Evolutionary conservation across 257 asterid genomes (phyloP).

Genomic region (Prunella vulgaris): DNA sequence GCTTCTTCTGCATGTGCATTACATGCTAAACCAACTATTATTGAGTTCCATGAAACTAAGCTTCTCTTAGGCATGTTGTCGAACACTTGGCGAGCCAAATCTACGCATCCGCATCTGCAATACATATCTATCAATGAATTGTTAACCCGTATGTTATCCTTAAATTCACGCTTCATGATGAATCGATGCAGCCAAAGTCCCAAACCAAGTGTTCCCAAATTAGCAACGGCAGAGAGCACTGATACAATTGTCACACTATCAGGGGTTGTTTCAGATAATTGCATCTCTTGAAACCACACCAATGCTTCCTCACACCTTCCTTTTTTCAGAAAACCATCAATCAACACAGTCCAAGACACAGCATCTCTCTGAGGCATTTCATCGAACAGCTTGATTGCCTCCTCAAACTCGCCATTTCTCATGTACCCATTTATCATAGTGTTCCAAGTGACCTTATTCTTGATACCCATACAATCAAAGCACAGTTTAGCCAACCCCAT

Average conservation of each 20-base stretch:
- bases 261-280: slow-evolving; percentile 40
- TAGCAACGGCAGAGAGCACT: slow-evolving; percentile 63
- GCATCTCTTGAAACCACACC: slow-evolving; percentile 69
- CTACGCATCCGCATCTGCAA: slow-evolving; percentile 64
- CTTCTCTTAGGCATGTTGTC: slow-evolving; percentile 43
- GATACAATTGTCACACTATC: slow-evolving; percentile 61
- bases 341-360: slow-evolving; percentile 71
- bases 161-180: slow-evolving; percentile 26
- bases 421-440: slow-evolving; percentile 60
- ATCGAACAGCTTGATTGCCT: slow-evolving; percentile 52
- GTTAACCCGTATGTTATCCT: slow-evolving; percentile 39
- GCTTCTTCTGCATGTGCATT: slow-evolving; percentile 58
- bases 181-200: slow-evolving; percentile 70
- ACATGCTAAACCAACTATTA: slow-evolving; percentile 64
- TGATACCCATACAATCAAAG: slow-evolving; percentile 44
- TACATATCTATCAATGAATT: slow-evolving; percentile 74
- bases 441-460: slow-evolving; percentile 73
- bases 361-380: slow-evolving; percentile 72
- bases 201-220: slow-evolving; percentile 62
- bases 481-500: slow-evolving; percentile 41
- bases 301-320: slow-evolving; percentile 54
- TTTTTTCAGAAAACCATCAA: slow-evolving; percentile 65
- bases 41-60: slow-evolving; percentile 79
- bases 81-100: slow-evolving; percentile 63
- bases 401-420: slow-evolving; percentile 48